These are phyloP conservation scores for Aechmea fasciata DNA, from an alignment of 176 grass and related monocot genomes.

Conservation along the genomic window DNA sequence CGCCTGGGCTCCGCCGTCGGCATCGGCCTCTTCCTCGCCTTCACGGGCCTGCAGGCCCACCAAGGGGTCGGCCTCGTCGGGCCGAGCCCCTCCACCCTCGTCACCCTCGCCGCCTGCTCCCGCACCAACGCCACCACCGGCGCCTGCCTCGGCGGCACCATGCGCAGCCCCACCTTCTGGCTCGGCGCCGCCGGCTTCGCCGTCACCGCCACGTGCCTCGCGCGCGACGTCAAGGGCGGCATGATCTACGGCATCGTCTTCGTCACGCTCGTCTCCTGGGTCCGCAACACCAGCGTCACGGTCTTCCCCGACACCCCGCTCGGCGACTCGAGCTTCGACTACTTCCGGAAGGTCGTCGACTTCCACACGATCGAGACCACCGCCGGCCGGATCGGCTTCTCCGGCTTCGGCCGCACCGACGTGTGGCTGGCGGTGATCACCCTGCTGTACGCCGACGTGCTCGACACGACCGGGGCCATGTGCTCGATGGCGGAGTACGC, in stretches of 20 bases:
- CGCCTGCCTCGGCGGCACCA: conserved; percentile 43
- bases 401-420: conserved; percentile 25
- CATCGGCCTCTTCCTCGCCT: conserved; percentile 53
- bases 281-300: conserved; percentile 45
- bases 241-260: conserved; percentile 78
- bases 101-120: conserved; percentile 57
- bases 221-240: conserved; percentile 35
- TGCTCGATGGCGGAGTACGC: conserved; percentile 72
- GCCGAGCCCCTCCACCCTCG: conserved; percentile 55
- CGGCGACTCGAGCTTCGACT: conserved; percentile 40
- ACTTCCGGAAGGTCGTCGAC: conserved; percentile 53
- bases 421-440: conserved; percentile 44
- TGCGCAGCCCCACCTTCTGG: conserved; percentile 75
- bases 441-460: conserved; percentile 57
- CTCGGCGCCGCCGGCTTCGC: conserved; percentile 46
- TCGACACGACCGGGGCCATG: conserved; percentile 61
- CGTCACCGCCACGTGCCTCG: conserved; percentile 43
- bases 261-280: conserved; percentile 53
- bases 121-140: conserved; percentile 38
- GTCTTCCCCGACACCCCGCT: conserved; percentile 47
- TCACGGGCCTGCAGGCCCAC: conserved; percentile 44
- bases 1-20: conserved; percentile 35
- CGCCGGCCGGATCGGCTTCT: conserved; percentile 36
- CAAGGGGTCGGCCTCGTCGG: conserved; percentile 59
- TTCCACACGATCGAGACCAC: conserved; percentile 45